Base-by-base conservation (phyloP, 352 stramenopile genomes). In the Phytophthora pluvialis region DNA sequence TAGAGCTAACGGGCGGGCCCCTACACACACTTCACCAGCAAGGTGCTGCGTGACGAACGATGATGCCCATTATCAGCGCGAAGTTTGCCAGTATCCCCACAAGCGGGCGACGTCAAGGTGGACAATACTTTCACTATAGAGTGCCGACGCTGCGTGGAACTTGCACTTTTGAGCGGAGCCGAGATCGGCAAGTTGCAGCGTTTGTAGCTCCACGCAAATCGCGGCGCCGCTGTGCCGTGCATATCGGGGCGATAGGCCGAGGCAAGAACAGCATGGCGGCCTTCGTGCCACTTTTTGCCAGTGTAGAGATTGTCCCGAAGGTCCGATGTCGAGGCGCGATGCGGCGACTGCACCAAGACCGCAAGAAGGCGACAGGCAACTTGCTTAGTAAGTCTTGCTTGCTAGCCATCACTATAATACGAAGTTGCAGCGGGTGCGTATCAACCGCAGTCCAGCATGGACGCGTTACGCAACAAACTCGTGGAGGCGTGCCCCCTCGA, bases 291-390 rank as follows among this genome's bases (percentile, higher is more conserved):
- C 47, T 33, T 35, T 36, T 47, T 46, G 25, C 26, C 5, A 35
- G 60, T 56, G 31, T 60, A 74, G 49, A 70, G 18, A 74, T 60
- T 51, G 66, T 57, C 67, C 66, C 25, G 16, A 70, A 66, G 66
- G 42, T 70, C 60, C 66, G 60, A 67, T 70, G 60, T 73, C 25
- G 11, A 40, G 18, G 40, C 39, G 43, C 58, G 58, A 68, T 15
- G 32, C 26, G 13, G 43, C 64, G 58, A 72, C 57, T 46, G 32
- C 32, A 54, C 10, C 60, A 69, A 52, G 29, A 54, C 31, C 10
- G 29, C 31, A 54, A 52, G 35, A 58, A 56, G 43, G 21, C 42
- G 35, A 64, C 44, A 45, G 45, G 51, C 3, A 44, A 44, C 10
- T 52, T 58, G 45, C 28, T 42, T 2, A 21, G 2, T 21, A 21